These are phyloP conservation scores for Nannizziopsis barbatae DNA, from an alignment of 2,329 filamentous ascomycete genomes.

Conservation along the genomic window DNA sequence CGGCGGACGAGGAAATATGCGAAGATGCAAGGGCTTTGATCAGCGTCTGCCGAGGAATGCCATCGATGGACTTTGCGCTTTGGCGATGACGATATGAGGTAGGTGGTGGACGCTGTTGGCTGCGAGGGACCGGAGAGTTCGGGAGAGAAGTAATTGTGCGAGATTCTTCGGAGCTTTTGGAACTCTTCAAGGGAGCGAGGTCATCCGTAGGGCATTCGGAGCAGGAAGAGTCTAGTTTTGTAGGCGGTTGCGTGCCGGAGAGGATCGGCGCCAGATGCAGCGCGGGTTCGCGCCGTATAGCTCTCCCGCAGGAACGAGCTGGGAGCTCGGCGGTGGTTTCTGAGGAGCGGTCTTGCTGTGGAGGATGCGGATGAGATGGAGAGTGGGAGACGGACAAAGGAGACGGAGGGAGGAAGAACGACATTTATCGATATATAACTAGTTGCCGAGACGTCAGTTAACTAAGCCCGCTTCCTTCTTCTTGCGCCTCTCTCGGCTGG, in stretches of 20 bases:
- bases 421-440: slow-evolving; percentile 7
- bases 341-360: slow-evolving; percentile 1
- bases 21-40: slow-evolving; percentile 66
- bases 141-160: slow-evolving; percentile 4
- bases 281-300: slow-evolving; percentile 1
- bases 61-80: slow-evolving; percentile 45
- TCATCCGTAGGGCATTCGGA: background rate
- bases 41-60: slow-evolving; percentile 65
- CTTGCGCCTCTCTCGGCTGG: background rate
- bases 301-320: background rate
- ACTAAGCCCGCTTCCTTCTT: background rate
- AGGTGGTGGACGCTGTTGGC: background rate
- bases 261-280: slow-evolving; percentile 1
- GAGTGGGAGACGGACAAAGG: slow-evolving; percentile 2
- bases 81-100: background rate
- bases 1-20: slow-evolving; percentile 29
- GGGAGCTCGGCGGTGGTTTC: background rate
- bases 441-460: background rate
- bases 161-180: slow-evolving; percentile 1
- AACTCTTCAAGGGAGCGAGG: background rate
- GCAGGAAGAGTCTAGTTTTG: background rate
- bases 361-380: background rate
- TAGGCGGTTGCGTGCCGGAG: background rate
- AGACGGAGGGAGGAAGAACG: slow-evolving; percentile 2
- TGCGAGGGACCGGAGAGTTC: background rate